These are phyloP conservation scores for Melanomma pulvis-pyrius DNA, from an alignment of 495 filamentous ascomycete species.

Conservation along the genomic window DNA sequence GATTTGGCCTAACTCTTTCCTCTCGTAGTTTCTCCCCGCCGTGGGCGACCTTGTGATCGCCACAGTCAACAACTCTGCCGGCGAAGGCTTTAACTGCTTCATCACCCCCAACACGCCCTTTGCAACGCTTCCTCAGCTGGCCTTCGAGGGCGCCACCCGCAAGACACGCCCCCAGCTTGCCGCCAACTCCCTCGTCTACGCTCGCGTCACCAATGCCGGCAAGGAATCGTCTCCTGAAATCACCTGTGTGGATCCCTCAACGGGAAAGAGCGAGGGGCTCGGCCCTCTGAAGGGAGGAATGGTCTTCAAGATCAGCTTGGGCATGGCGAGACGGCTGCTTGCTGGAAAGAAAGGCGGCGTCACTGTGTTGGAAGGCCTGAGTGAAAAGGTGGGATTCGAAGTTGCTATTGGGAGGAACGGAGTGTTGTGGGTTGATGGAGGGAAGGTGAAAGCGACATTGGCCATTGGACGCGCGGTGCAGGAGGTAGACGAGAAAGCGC, in stretches of 20 bases:
- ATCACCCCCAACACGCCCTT: slow-evolving; percentile 70
- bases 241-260: slow-evolving; percentile 81
- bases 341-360: slow-evolving; percentile 67
- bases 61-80: slow-evolving; percentile 71
- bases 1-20: neutral
- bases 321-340: slow-evolving; percentile 77
- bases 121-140: slow-evolving; percentile 78
- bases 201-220: slow-evolving; percentile 72
- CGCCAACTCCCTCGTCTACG: slow-evolving; percentile 80
- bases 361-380: slow-evolving; percentile 75
- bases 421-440: slow-evolving; percentile 82
- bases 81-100: slow-evolving; percentile 75
- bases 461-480: slow-evolving; percentile 78
- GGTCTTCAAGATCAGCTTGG: slow-evolving; percentile 77
- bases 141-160: slow-evolving; percentile 88
- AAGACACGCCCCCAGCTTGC: slow-evolving; percentile 83
- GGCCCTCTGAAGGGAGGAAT: slow-evolving; percentile 86
- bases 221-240: slow-evolving; percentile 86
- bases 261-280: slow-evolving; percentile 86
- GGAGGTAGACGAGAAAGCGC: slow-evolving; percentile 69
- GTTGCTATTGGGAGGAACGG: slow-evolving; percentile 94
- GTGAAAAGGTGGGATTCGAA: slow-evolving; percentile 80
- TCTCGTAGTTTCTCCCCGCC: slow-evolving; percentile 71
- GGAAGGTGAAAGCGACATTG: slow-evolving; percentile 67
- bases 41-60: slow-evolving; percentile 82